Evolutionary conservation across 805 yeast species (phyloP).

Genomic region (Candida tallmaniae): DNA sequence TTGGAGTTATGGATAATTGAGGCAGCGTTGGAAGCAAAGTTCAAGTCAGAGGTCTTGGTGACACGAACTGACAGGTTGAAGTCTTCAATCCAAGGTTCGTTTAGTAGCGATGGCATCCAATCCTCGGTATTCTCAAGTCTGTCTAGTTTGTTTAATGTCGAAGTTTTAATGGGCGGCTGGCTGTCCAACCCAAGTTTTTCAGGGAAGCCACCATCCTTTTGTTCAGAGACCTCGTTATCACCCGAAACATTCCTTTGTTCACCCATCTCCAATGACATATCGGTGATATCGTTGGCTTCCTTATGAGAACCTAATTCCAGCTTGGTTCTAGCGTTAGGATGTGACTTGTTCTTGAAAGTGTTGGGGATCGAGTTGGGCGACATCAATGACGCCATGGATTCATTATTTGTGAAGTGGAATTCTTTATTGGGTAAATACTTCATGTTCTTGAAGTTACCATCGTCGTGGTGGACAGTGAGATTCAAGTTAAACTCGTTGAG

Average conservation of each 20-base stretch:
- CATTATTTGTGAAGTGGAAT: constrained; percentile 20
- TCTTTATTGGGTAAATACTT: constrained; percentile 30
- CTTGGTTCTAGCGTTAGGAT: constrained; percentile 42
- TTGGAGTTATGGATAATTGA: constrained; percentile 12
- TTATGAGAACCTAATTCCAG: constrained; percentile 16
- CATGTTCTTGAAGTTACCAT: constrained; percentile 22
- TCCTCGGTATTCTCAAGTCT: constrained; percentile 25
- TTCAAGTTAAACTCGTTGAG: constrained; percentile 9
- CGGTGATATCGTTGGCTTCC: neutral
- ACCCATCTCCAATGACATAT: too few species aligned
- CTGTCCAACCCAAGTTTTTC: too few species aligned
- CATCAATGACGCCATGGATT: constrained; percentile 1
- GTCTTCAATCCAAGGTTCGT: constrained; percentile 28
- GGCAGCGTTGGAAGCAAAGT: constrained; percentile 3
- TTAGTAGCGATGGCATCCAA: constrained; percentile 41
- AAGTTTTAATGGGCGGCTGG: constrained; percentile 23
- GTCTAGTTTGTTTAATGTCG: constrained; percentile 15
- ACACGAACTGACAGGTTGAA: constrained; percentile 20
- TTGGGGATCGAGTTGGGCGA: constrained; percentile 32
- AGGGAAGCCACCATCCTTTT: neutral
- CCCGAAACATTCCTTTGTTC: too few species aligned
- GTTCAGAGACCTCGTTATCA: too few species aligned
- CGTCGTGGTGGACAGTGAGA: constrained; percentile 3
- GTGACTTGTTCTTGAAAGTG: constrained; percentile 41
- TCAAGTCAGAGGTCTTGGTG: constrained; percentile 10